Conservation (phyloP, 805 yeast genomes). For the Kazachstania kunashirensis region DNA sequence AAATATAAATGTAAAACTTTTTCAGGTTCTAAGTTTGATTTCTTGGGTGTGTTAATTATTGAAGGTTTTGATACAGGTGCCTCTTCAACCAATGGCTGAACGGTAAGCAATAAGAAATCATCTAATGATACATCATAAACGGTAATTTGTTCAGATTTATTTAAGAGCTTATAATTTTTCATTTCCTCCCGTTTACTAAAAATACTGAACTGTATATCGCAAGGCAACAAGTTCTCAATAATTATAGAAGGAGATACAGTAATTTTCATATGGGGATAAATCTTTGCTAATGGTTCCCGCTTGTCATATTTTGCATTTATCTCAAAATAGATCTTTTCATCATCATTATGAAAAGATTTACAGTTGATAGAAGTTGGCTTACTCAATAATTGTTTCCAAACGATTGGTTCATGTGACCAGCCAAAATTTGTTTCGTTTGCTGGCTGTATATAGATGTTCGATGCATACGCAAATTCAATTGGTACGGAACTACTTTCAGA, state of each 20-base stretch:
- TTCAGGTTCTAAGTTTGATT: constrained; percentile 50
- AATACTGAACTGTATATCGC: constrained; percentile 62
- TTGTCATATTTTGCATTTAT: constrained; percentile 55
- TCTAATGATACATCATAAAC: constrained; percentile 74
- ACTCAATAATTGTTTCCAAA: constrained; percentile 54
- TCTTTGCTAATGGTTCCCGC: constrained; percentile 58
- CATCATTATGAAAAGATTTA: constrained; percentile 32
- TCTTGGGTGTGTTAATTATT: constrained; percentile 40
- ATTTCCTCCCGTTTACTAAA: constrained; percentile 63
- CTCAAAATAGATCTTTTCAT: constrained; percentile 51
- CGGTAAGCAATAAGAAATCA: constrained; percentile 60
- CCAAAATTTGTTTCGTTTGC: constrained; percentile 42
- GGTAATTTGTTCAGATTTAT: constrained; percentile 56
- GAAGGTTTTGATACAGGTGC: constrained; percentile 30
- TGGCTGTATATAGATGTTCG: constrained; percentile 55
- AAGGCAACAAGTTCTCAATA: constrained; percentile 77
- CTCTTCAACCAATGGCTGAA: constrained; percentile 44
- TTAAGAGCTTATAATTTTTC: constrained; percentile 55
- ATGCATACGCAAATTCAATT: constrained; percentile 52
- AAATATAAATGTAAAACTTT: constrained; percentile 40
- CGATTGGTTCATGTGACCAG: constrained; percentile 57
- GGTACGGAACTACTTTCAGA: constrained; percentile 62
- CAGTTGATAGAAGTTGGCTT: constrained; percentile 54
- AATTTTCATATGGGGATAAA: constrained; percentile 78
- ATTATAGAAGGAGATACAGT: constrained; percentile 78